phyloP scores from a whole-genome alignment of 2,329 filamentous ascomycete species.

The Paraconiothyrium brasiliense region DNA sequence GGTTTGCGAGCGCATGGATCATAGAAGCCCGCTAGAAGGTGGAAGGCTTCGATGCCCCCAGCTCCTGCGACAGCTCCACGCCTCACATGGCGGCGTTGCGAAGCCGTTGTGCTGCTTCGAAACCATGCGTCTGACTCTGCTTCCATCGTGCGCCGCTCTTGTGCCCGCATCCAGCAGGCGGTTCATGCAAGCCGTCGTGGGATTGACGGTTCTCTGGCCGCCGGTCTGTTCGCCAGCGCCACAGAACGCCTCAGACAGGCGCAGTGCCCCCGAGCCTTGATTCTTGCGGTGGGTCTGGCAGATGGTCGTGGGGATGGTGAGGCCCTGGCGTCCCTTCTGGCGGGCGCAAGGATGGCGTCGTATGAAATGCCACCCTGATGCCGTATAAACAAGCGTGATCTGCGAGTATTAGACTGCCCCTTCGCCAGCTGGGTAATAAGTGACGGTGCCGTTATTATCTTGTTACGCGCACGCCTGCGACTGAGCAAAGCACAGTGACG shows the following conservation, averaged over 20 bases:
- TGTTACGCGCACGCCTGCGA: constrained; percentile 29
- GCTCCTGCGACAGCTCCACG: constrained; percentile 17
- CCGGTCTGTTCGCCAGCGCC: constrained; percentile 42
- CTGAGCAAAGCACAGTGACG: constrained; percentile 34
- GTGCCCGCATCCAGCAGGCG: background rate
- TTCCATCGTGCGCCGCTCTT: background rate
- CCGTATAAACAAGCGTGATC: constrained; percentile 37
- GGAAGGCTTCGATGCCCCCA: constrained; percentile 39
- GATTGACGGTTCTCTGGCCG: constrained; percentile 21
- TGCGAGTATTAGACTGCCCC: constrained; percentile 44
- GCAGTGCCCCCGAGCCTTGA: constrained; percentile 42
- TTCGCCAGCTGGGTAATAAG: constrained; percentile 31
- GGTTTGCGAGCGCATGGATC: constrained; percentile 20
- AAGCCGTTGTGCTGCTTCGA: constrained; percentile 10
- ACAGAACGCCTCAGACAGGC: constrained; percentile 43
- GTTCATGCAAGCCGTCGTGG: background rate
- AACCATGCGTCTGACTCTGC: constrained; percentile 10
- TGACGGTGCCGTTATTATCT: constrained; percentile 27
- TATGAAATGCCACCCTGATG: constrained; percentile 35
- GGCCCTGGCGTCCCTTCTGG: constrained; percentile 31
- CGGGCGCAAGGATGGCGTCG: background rate
- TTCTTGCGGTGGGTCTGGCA: constrained; percentile 37
- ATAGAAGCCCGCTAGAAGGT: constrained; percentile 32
- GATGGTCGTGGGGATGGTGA: constrained; percentile 35
- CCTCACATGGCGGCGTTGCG: background rate